A percentile compares a stretch with the other conserved stretches of the same genome.
These are phyloP conservation scores for Stagonosporopsis tanaceti DNA, from an alignment of 2,329 filamentous ascomycete genomes.

Conservation along the genomic window DNA sequence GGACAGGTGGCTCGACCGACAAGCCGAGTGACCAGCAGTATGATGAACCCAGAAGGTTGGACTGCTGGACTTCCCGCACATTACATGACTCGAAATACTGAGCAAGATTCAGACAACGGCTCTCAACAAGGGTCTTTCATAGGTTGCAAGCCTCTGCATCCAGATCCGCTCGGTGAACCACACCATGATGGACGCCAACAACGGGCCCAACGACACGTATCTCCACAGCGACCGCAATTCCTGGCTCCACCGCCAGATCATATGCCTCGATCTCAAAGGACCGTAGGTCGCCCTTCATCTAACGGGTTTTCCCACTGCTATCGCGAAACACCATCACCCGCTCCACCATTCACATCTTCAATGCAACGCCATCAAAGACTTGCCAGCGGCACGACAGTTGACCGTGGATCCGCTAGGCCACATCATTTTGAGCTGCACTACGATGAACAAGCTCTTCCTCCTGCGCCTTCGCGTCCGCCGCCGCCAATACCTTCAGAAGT, in stretches of 20 bases:
- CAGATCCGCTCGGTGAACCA: neutral
- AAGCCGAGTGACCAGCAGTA: neutral
- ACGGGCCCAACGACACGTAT: neutral
- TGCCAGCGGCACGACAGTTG: no score
- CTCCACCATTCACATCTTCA: neutral
- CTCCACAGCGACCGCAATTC: neutral
- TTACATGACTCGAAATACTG: neutral
- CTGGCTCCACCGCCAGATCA: neutral
- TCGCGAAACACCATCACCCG: neutral
- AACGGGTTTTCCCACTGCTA: neutral
- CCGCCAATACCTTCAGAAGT: no score
- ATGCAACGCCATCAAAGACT: neutral
- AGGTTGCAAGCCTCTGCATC: neutral
- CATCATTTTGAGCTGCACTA: neutral
- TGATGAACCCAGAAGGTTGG: neutral
- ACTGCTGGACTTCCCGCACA: neutral
- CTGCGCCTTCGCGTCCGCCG: neutral
- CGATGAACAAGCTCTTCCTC: neutral
- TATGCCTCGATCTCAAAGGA: neutral
- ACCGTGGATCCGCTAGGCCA: neutral
- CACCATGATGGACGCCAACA: neutral
- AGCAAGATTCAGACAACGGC: neutral
- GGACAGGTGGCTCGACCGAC: neutral
- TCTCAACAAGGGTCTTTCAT: neutral
- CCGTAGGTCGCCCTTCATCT: neutral